These are phyloP conservation scores for Cadophora malorum DNA, from an alignment of 2,329 filamentous ascomycete genomes.

Conservation along the genomic window DNA sequence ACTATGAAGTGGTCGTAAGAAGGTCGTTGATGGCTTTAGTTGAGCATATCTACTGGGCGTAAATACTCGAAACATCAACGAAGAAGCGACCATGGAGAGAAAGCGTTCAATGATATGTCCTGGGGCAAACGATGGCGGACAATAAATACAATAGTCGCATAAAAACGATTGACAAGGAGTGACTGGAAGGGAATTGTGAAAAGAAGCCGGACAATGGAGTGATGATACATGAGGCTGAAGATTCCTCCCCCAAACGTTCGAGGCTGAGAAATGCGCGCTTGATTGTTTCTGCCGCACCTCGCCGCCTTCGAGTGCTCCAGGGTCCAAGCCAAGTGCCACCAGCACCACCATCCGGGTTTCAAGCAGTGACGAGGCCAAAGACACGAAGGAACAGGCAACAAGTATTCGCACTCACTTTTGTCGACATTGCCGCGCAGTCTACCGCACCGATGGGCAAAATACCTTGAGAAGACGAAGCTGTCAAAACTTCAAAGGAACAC, in stretches of 20 bases:
- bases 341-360: slow-evolving; percentile 4
- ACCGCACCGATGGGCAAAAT: neutral
- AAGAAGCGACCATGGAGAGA: neutral
- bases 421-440: neutral
- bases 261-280: neutral
- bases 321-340: neutral
- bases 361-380: neutral
- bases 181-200: neutral
- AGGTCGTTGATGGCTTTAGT: neutral
- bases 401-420: neutral
- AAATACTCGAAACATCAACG: slow-evolving; percentile 39
- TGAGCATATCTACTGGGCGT: slow-evolving; percentile 28
- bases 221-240: neutral
- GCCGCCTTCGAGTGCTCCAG: neutral
- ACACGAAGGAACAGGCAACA: neutral
- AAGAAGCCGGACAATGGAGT: neutral
- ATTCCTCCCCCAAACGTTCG: neutral
- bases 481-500: neutral
- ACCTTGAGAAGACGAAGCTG: neutral
- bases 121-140: neutral
- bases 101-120: neutral
- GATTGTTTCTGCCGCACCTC: neutral
- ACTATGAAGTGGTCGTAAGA: neutral
- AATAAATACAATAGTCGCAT: neutral
- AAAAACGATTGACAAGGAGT: neutral